A percentile compares a stretch with the other conserved stretches of the same genome.
phyloP scores from a whole-genome alignment of 2,329 filamentous ascomycete species.

The Cladophialophora exuberans region DNA sequence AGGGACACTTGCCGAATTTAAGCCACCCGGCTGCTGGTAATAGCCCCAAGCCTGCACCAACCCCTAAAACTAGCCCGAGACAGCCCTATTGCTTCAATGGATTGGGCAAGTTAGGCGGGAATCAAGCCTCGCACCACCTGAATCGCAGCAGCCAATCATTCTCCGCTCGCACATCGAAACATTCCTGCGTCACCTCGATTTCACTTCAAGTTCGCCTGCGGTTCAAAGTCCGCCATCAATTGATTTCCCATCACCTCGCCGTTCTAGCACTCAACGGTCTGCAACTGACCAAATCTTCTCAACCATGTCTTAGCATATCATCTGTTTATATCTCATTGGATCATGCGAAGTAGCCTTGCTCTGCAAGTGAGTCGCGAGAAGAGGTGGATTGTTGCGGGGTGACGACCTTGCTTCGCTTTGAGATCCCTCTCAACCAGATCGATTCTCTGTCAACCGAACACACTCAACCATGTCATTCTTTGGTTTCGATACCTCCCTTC shows the following conservation, averaged over 20 bases:
- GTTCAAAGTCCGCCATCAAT: not conserved
- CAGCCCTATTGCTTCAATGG: too few relatives aligned
- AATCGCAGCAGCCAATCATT: conserved; percentile 2
- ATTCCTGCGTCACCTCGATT: conserved; percentile 5
- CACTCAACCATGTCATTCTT: conserved; percentile 82
- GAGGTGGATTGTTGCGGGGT: conserved; percentile 22
- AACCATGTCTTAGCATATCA: conserved; percentile 23
- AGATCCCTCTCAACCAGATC: conserved; percentile 51
- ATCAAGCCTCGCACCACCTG: not conserved
- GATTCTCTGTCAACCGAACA: not conserved
- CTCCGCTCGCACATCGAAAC: conserved; percentile 10
- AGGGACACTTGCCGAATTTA: too few relatives aligned
- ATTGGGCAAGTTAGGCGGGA: conserved; percentile 10
- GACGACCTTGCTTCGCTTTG: not conserved
- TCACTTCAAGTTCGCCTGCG: not conserved
- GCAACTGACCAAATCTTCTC: not conserved
- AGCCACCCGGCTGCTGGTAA: too few relatives aligned
- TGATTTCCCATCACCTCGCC: not conserved
- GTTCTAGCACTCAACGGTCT: not conserved
- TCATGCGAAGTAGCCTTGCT: conserved; percentile 27
- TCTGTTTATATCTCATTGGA: conserved; percentile 22
- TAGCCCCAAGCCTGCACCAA: not conserved
- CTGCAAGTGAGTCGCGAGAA: conserved; percentile 30
- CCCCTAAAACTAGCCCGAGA: too few relatives aligned
- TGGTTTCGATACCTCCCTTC: conserved; percentile 75